Base-by-base conservation (phyloP, 805 yeast species). In the Yarrowia sp. region DNA sequence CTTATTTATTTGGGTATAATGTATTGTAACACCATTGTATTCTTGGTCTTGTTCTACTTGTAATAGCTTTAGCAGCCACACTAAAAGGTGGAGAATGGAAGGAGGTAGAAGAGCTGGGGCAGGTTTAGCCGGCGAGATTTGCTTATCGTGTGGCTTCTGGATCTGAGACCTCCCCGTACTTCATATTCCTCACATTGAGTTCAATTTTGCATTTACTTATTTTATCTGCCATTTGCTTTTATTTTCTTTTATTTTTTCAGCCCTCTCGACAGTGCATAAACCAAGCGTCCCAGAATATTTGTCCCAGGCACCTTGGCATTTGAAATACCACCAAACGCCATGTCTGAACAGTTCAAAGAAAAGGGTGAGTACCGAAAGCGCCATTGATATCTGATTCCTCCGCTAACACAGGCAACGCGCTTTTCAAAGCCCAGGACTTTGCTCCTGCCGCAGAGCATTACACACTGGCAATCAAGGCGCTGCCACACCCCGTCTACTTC, bases 371-470 rank as follows among this genome's bases (percentile, higher is more conserved):
- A 12, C 24, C 21, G 4, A 19, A 31, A 16, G 3, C n/a, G 21
- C 12, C 44, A 18, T 1, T 6, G 16, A 9, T 12, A 31, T 4
- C 13, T 10, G 4, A 4, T 10, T 24, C 4, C 8, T 7, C 32
- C 8, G 13, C 58, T 51, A 55, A 59, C 49, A 21, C 39, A 62
- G 68, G 68, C n/a, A 66, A 66, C 33, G 31, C 51, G 3, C 63
- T 55, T 22, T 64, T 46, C 60, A 24, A 44, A 22, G 41, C 38
- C 4, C 63, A 65, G 22, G 46, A 63, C 6, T 66, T 58, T 55
- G 27, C 18, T 1, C 65, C 53, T 13, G 70, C 70, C 10, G 58
- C 63, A 2, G 53, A 55, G 12, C 51, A 31, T n/a, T 68, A 68
- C 62, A 22, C 61, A 4, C 19, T 53, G 22, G 69, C 69, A 10